Percentiles rank a stretch among this genome's conserved stretches.
phyloP scores from a whole-genome alignment of 768 basidiomycete genomes.

The Lentinus brumalis region DNA sequence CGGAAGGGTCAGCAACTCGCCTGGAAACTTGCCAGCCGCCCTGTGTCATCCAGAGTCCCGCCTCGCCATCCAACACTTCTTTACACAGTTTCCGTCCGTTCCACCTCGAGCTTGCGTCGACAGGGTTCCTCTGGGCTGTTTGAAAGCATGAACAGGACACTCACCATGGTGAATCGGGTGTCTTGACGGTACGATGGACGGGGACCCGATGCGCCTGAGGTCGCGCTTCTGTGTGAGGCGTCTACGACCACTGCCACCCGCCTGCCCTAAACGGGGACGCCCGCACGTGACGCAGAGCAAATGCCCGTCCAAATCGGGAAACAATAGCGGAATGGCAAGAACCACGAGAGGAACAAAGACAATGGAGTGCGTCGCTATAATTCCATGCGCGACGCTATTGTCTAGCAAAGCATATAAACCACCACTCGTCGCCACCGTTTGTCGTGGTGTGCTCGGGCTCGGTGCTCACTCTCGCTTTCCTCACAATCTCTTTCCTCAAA shows the following conservation, averaged over 20 bases:
- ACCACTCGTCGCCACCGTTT: neutral
- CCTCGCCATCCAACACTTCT: conserved; percentile 35
- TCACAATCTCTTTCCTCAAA: neutral
- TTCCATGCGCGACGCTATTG: conserved; percentile 3
- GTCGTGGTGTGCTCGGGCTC: conserved; percentile 15
- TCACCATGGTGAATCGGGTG: conserved; percentile 40
- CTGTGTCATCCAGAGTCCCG: conserved; percentile 28
- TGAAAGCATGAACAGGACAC: conserved; percentile 18
- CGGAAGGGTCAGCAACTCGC: conserved; percentile 22
- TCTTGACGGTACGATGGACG: conserved; percentile 31
- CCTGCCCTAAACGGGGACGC: conserved; percentile 11
- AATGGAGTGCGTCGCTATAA: conserved; percentile 5
- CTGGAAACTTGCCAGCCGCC: neutral
- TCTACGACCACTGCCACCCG: neutral
- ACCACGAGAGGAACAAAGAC: conserved; percentile 12
- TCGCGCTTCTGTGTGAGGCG: conserved; percentile 9
- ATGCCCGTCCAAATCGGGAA: conserved; percentile 16
- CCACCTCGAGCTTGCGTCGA: conserved; percentile 11
- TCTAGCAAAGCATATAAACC: neutral
- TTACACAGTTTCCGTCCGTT: conserved; percentile 8
- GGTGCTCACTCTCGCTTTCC: conserved; percentile 8
- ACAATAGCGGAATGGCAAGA: conserved; percentile 12
- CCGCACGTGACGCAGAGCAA: conserved; percentile 10
- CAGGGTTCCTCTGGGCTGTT: neutral
- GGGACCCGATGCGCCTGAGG: conserved; percentile 19